Evolutionary conservation across 176 grass and related monocot species (phyloP).

Genomic region (Cocos nucifera): DNA sequence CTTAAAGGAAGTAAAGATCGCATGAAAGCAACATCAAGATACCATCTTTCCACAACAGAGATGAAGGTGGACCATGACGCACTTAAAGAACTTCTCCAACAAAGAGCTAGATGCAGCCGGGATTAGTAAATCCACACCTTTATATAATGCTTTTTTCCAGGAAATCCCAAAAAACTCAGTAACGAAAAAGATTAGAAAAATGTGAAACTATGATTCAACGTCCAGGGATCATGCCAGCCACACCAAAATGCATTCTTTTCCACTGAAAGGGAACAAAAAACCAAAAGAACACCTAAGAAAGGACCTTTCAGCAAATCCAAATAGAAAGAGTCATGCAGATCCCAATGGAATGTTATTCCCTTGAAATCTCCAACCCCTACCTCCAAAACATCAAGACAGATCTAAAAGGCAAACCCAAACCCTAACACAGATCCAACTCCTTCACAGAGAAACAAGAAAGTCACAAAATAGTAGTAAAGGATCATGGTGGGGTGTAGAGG

Average conservation of each 20-base stretch:
- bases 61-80: slow-evolving; percentile 10
- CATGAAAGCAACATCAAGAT: slow-evolving; percentile 6
- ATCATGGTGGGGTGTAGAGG: background rate
- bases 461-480: background rate
- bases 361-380: background rate
- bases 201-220: background rate
- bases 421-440: background rate
- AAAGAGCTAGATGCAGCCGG: slow-evolving; percentile 13
- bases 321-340: background rate
- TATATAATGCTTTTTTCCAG: background rate
- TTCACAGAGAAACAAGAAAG: background rate
- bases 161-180: background rate
- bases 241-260: background rate
- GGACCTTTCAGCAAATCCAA: background rate
- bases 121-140: slow-evolving; percentile 4
- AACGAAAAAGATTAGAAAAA: background rate
- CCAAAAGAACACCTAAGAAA: background rate
- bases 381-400: slow-evolving; percentile 1
- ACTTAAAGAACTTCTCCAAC: slow-evolving; percentile 4
- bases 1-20: background rate
- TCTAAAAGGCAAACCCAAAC: background rate
- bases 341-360: background rate
- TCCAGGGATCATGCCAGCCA: background rate
- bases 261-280: background rate
- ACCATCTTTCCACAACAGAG: slow-evolving; percentile 10